Base-by-base conservation (phyloP, 2,329 filamentous ascomycete species). In the Trichoderma koningiopsis region DNA sequence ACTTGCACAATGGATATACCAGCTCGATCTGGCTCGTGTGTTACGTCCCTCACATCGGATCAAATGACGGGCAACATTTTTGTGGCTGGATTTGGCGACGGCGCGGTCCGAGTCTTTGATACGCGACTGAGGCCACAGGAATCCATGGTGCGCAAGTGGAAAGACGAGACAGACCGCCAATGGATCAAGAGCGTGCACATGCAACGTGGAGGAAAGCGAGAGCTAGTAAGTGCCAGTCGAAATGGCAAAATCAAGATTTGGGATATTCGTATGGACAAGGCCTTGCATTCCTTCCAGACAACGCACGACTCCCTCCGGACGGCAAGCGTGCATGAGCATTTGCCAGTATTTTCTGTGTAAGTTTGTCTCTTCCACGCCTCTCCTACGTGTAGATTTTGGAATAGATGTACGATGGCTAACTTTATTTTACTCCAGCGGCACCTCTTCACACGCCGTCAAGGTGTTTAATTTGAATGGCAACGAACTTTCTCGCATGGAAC, bases 61-160 rank as follows among this genome's bases (percentile, higher is more conserved):
- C 96, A 98, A 84, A 97, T 99, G 80, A 97, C 96, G 64, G 96
- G 96, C 55, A 94, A 97, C 76, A 89, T 97, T 57, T 97, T 99
- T 75, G 92, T 97, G 13, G 96, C 96, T 52, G 96, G 96, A 3
- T 99, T 98, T 76, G 96, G 96, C 22, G 96, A 99, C 76, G 96
- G 96, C 40, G 94, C 94, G 1, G 91, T 99, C 55, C 89, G 96
- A 64, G 94, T 97, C 5, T 99, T 97, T 77, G 96, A 99, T 79
- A 93, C 95, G 72, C 90, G 96, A 14, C 82, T 92, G 71, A 90
- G 91, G 71, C 91, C 94, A 2, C 91, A 93, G 70, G 93, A 96
- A 66, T 92, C 92, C 22, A 97, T 98, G 94, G 91, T 97, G 68
- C 93, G 92, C 80, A 94, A 95, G 74, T 99, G 96, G 95, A 96